These are phyloP conservation scores for Boletus sp. DNA, from an alignment of 1,284 basidiomycete genomes.

Conservation along the genomic window DNA sequence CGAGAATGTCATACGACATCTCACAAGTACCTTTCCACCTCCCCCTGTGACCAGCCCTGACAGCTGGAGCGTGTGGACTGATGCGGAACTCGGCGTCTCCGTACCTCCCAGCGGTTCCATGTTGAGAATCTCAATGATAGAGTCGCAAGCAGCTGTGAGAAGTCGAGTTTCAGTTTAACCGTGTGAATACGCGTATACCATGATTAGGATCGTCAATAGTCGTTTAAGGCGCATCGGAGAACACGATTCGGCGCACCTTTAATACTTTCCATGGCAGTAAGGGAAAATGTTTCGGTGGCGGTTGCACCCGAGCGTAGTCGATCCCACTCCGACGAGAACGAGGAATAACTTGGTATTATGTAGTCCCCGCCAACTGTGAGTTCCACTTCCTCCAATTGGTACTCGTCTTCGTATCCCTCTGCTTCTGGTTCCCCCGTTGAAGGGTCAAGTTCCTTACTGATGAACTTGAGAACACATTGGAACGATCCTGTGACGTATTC, in stretches of 20 bases:
- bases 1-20: constrained; percentile 95
- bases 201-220: constrained; percentile 17
- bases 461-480: constrained; percentile 92
- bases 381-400: constrained; percentile 96
- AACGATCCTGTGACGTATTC: constrained; percentile 88
- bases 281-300: constrained; percentile 92
- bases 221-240: constrained; percentile 7
- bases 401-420: constrained; percentile 99
- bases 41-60: constrained; percentile 89
- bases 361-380: constrained; percentile 92
- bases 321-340: constrained; percentile 96
- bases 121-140: constrained; percentile 91
- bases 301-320: constrained; percentile 75
- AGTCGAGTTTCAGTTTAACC: constrained; percentile 5
- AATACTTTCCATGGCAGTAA: constrained; percentile 92
- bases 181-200: constrained; percentile 21
- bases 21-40: constrained; percentile 90
- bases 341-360: constrained; percentile 90
- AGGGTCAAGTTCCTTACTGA: constrained; percentile 98
- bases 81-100: constrained; percentile 77
- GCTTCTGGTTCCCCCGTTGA: constrained; percentile 96
- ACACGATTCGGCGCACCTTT: constrained; percentile 65
- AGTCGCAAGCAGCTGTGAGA: constrained; percentile 83
- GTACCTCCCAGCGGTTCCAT: constrained; percentile 97
- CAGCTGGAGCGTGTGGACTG: constrained; percentile 94